phyloP scores from a whole-genome alignment of 2,329 filamentous ascomycete species.

The Gnomoniopsis sp. region DNA sequence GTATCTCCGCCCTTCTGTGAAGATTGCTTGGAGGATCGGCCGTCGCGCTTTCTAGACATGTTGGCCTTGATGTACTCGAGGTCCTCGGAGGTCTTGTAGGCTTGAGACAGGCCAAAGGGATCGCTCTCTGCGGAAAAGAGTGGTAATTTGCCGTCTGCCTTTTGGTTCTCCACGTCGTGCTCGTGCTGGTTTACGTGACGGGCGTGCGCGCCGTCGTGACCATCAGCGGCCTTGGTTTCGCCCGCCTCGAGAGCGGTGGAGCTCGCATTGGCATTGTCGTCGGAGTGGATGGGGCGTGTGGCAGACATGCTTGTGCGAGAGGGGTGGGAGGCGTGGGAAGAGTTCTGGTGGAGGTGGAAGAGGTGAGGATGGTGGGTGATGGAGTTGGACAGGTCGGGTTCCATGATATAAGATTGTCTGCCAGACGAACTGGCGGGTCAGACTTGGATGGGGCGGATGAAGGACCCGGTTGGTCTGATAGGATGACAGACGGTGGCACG shows the following conservation, averaged over 20 bases:
- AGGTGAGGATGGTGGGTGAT: constrained; percentile 43
- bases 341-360: constrained; percentile 35
- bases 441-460: not conserved
- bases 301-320: constrained; percentile 14
- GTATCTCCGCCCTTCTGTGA: constrained; percentile 23
- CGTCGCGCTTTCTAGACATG: constrained; percentile 70
- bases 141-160: constrained; percentile 43
- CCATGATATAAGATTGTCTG: constrained; percentile 26
- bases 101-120: constrained; percentile 74
- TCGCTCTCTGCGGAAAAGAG: constrained; percentile 65
- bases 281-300: constrained; percentile 20
- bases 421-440: not conserved
- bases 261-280: constrained; percentile 32
- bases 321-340: constrained; percentile 18
- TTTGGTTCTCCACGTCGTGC: constrained; percentile 48
- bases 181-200: constrained; percentile 32
- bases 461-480: not conserved
- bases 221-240: constrained; percentile 31
- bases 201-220: constrained; percentile 29
- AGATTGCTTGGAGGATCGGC: constrained; percentile 28
- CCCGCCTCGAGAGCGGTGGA: constrained; percentile 45
- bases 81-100: constrained; percentile 74
- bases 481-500: not conserved
- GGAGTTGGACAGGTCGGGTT: constrained; percentile 37
- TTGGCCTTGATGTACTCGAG: constrained; percentile 77